Evolutionary conservation across 768 basidiomycete genomes (phyloP).

Genomic region (Ramaria sp.): DNA sequence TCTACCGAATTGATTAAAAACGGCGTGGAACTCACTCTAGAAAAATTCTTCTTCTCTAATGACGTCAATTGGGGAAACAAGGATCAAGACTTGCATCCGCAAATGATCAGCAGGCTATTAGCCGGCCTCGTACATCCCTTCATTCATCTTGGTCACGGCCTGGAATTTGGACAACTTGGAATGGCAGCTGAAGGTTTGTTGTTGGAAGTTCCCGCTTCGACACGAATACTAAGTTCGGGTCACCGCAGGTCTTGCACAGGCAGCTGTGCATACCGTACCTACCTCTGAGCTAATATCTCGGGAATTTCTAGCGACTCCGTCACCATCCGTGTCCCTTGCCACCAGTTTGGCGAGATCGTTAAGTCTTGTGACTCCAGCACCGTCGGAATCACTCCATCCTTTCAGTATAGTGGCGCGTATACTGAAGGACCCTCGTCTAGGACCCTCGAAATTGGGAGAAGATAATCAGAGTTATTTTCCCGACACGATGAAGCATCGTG

Average conservation of each 20-base stretch:
- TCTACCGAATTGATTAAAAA: conserved; percentile 27
- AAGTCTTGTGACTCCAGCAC: neutral
- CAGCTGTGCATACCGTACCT: conserved; percentile 34
- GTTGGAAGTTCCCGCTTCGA: neutral
- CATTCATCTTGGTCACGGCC: conserved; percentile 52
- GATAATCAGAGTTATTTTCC: conserved; percentile 5
- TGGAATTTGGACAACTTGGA: conserved; percentile 51
- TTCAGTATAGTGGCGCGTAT: conserved; percentile 46
- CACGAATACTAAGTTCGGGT: neutral
- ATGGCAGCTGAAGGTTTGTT: conserved; percentile 48
- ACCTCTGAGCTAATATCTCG: conserved; percentile 24
- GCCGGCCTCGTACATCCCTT: conserved; percentile 42
- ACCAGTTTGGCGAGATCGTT: neutral
- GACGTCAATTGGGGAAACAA: conserved; percentile 32
- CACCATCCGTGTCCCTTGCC: conserved; percentile 14
- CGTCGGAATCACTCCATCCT: conserved; percentile 26
- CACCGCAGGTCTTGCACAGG: conserved; percentile 46
- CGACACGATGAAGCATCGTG: conserved; percentile 11
- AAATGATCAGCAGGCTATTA: conserved; percentile 10
- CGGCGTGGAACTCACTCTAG: conserved; percentile 35
- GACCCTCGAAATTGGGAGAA: neutral
- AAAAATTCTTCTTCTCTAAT: conserved; percentile 49
- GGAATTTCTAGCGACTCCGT: conserved; percentile 17
- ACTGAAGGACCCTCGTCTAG: conserved; percentile 29
- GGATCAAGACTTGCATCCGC: conserved; percentile 21